Base-by-base conservation (phyloP, 805 yeast species). In the Ogataea methanolica region DNA sequence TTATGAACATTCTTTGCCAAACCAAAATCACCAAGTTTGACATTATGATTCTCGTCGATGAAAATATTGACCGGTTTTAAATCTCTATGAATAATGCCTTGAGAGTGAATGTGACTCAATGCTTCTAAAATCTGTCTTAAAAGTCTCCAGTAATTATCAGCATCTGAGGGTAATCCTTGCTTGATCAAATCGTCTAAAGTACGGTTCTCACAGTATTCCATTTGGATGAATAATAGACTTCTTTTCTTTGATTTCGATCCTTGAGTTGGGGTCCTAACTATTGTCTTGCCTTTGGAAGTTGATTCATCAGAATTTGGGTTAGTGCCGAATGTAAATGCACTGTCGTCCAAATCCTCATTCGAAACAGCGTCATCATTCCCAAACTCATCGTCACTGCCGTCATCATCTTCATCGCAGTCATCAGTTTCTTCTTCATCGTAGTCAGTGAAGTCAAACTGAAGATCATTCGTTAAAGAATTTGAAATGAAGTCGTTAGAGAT, bases 191-290 rank as follows among this genome's bases (percentile, higher is more conserved):
- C 96, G 44, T 78, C 77, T 29, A 94, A 68, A 0, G 99, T 92
- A 48, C 88, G 88, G 61, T 92, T 94, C 60, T 94, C 99, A 68
- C 99, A 94, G 59, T 94, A 94, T 65, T 94, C 99, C 99, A 94
- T 94, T 62, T 94, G 99, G 55, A 94, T 94, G 63, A 88, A 94
- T 31, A 94, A 67, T 0, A 96, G 89, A 45, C 91, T 85, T 53
- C 72, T 72, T 40, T 69, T 65, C 48, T 70, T 71, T 8, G 56
- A 38, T 38, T 51, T 56, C 5, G 42, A 22, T 16, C 19, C 53
- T 41, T 37, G 50, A 38, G 48, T 40, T 6, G 51, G 45, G 17
- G 44, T 43, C 42, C 37, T 43, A 16, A 41, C 39, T 2, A 45
- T n/a, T 11, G 47, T 38, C 33, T 45, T 51, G 16, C 36, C 38